Evolutionary conservation across 164 flowering plant species (phyloP).

Genomic region (Akebia trifoliata): DNA sequence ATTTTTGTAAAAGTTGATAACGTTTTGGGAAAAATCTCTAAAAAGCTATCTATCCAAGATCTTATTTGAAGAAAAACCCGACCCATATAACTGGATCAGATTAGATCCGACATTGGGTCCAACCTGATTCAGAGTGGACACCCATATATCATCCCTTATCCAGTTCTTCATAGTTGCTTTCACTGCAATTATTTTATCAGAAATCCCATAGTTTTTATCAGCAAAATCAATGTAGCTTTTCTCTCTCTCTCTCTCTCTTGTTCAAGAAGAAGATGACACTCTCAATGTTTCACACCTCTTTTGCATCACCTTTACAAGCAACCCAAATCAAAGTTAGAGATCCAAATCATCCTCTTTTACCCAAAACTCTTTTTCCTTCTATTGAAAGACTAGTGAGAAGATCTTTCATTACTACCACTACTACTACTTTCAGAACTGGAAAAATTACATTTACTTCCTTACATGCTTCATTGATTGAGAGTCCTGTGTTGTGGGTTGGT

Average conservation of each 20-base stretch:
- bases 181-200: too few relatives aligned
- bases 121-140: too few relatives aligned
- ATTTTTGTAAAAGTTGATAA: too few relatives aligned
- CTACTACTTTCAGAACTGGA: conserved; percentile 5
- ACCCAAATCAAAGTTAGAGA: conserved; percentile 12
- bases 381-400: conserved; percentile 8
- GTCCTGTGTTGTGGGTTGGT: conserved; percentile 85
- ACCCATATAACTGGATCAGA: too few relatives aligned
- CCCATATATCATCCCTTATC: too few relatives aligned
- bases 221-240: too few relatives aligned
- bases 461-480: conserved; percentile 61
- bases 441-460: background rate
- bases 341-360: conserved; percentile 14
- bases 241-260: background rate
- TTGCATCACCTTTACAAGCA: conserved; percentile 20
- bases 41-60: too few relatives aligned
- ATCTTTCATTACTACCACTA: background rate
- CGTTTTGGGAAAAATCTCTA: too few relatives aligned
- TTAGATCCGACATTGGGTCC: too few relatives aligned
- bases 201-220: too few relatives aligned
- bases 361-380: conserved; percentile 31
- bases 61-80: too few relatives aligned
- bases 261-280: conserved; percentile 7
- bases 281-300: conserved; percentile 19
- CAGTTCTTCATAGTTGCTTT: too few relatives aligned